These are phyloP conservation scores for Nigrospora sphaerica DNA, from an alignment of 2,329 filamentous ascomycete species.

Conservation along the genomic window DNA sequence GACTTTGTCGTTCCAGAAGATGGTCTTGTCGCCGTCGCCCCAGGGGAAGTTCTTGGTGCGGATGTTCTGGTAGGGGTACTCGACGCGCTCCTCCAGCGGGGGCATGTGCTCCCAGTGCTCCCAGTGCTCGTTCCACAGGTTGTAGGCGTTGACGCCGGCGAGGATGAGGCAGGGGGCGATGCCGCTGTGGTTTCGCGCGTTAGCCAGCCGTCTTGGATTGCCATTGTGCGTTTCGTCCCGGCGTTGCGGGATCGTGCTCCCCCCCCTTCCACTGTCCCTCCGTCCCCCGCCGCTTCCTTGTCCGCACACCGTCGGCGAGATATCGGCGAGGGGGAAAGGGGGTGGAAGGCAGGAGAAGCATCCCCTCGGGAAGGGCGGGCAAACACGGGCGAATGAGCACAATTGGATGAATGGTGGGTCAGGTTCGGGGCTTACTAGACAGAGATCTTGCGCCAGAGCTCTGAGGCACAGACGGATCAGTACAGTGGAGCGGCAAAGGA, in stretches of 20 bases:
- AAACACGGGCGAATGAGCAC: not conserved
- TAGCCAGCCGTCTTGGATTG: not conserved
- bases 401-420: not conserved
- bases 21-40: conserved; percentile 89
- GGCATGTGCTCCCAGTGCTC: conserved; percentile 84
- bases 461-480: conserved; percentile 36
- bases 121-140: conserved; percentile 94
- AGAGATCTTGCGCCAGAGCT: conserved; percentile 92
- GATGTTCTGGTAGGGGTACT: conserved; percentile 98
- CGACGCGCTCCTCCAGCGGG: conserved; percentile 80
- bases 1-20: conserved; percentile 87
- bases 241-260: too few relatives aligned
- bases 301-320: not conserved
- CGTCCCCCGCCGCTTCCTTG: not conserved
- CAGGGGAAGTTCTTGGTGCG: conserved; percentile 92
- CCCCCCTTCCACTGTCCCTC: too few relatives aligned
- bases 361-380: too few relatives aligned
- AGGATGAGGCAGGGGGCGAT: conserved; percentile 67
- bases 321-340: not conserved
- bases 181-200: conserved; percentile 46
- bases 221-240: not conserved
- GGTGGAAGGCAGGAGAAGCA: not conserved
- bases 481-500: not conserved
- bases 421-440: conserved; percentile 67
- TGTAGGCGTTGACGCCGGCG: conserved; percentile 75